A percentile compares a stretch with the other conserved stretches of the same genome.
These are phyloP conservation scores for Diplodia scrobiculata DNA, from an alignment of 2,329 filamentous ascomycete genomes.

Conservation along the genomic window DNA sequence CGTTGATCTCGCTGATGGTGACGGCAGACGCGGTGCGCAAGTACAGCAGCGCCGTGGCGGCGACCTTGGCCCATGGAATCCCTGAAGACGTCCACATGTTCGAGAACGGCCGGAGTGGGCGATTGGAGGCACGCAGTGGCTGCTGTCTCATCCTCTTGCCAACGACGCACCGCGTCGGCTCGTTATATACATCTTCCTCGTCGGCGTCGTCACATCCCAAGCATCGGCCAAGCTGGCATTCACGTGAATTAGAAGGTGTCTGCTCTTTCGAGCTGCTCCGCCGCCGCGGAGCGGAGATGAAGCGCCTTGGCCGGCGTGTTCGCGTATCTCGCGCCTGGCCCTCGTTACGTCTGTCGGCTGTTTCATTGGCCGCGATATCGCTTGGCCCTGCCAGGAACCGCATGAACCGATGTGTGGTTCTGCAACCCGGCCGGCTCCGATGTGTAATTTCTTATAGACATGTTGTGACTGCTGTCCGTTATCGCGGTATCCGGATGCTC, in stretches of 20 bases:
- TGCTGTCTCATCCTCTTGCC: background rate
- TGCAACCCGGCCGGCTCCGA: slow-evolving; percentile 15
- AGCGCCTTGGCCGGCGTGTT: slow-evolving; percentile 4
- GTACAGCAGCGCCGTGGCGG: background rate
- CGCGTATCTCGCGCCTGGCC: slow-evolving; percentile 13
- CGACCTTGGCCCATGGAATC: background rate
- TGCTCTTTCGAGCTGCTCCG: background rate
- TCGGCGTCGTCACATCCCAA: slow-evolving; percentile 6
- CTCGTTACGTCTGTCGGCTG: background rate
- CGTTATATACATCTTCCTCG: background rate
- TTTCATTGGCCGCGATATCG: slow-evolving; percentile 1
- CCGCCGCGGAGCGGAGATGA: slow-evolving; percentile 17
- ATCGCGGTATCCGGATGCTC: background rate
- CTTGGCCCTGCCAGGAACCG: slow-evolving; percentile 21
- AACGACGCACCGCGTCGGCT: background rate
- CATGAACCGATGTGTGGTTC: background rate
- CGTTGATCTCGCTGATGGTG: slow-evolving; percentile 61
- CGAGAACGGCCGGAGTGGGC: background rate
- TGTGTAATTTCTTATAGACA: slow-evolving; percentile 8
- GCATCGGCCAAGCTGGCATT: slow-evolving; percentile 11
- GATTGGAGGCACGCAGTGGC: background rate
- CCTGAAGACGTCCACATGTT: slow-evolving; percentile 4
- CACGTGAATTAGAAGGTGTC: background rate
- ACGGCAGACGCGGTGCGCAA: slow-evolving; percentile 24
- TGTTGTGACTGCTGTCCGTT: background rate